Conservation (phyloP, 2,329 filamentous ascomycete genomes). For the Fusarium chlamydosporum region DNA sequence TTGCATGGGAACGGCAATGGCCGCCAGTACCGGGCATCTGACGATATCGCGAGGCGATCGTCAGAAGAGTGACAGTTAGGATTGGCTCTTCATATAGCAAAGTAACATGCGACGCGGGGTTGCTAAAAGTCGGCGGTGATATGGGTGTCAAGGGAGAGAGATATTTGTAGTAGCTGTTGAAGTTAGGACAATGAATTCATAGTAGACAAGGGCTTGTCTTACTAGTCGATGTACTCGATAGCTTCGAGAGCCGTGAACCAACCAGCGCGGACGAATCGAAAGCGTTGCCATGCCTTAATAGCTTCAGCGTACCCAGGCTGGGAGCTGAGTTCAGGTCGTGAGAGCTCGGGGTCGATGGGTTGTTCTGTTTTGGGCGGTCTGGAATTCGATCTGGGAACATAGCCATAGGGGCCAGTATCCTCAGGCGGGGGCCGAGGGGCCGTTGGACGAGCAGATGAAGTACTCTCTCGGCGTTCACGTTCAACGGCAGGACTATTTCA, state of each 20-base stretch:
- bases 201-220: slow-evolving; percentile 51
- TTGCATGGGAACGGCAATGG: slow-evolving; percentile 86
- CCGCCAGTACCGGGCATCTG: slow-evolving; percentile 84
- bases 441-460: slow-evolving; percentile 31
- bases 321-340: slow-evolving; percentile 60
- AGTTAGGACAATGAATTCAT: slow-evolving; percentile 26
- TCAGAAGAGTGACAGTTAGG: slow-evolving; percentile 89
- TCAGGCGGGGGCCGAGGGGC: slow-evolving; percentile 33
- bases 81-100: slow-evolving; percentile 93
- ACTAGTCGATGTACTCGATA: slow-evolving; percentile 94
- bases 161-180: slow-evolving; percentile 85
- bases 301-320: slow-evolving; percentile 76
- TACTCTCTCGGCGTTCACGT: slow-evolving; percentile 47
- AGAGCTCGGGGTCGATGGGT: slow-evolving; percentile 63
- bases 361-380: slow-evolving; percentile 52
- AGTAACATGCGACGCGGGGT: slow-evolving; percentile 82
- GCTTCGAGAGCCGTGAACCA: slow-evolving; percentile 97
- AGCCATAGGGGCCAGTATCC: slow-evolving; percentile 42
- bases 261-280: slow-evolving; percentile 94
- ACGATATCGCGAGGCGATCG: slow-evolving; percentile 90
- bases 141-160: slow-evolving; percentile 94
- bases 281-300: slow-evolving; percentile 88
- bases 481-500: slow-evolving; percentile 43
- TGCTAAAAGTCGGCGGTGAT: slow-evolving; percentile 89
- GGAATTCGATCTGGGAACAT: slow-evolving; percentile 35